Evolutionary conservation across 805 yeast species (phyloP).

Genomic region (Saturnispora dispora): DNA sequence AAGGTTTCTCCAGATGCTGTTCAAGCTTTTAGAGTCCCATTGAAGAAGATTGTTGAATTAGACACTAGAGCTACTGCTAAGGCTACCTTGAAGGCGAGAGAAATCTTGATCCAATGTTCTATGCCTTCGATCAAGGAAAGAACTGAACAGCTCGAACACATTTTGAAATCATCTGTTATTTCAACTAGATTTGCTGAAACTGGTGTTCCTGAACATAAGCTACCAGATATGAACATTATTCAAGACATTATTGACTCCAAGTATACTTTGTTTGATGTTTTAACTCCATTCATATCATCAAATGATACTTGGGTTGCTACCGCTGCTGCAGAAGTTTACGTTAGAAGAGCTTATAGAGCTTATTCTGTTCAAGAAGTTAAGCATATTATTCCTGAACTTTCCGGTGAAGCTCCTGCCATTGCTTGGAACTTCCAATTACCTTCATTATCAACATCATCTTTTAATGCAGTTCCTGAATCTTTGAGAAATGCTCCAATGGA

Average conservation of each 20-base stretch:
- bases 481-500: constrained; percentile 36
- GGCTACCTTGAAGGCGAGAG: constrained; percentile 92
- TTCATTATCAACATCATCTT: constrained; percentile 58
- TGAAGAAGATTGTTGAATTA: constrained; percentile 75
- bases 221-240: constrained; percentile 72
- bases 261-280: constrained; percentile 92
- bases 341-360: constrained; percentile 95
- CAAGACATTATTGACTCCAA: constrained; percentile 93
- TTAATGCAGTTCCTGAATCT: constrained; percentile 54
- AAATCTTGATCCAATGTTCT: constrained; percentile 91
- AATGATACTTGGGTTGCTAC: constrained; percentile 81
- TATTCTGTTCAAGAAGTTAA: constrained; percentile 74
- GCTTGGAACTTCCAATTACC: constrained; percentile 89
- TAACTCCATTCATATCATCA: constrained; percentile 81
- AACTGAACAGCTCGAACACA: constrained; percentile 95
- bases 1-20: constrained; percentile 59
- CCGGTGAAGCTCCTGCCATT: constrained; percentile 54
- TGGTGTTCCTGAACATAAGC: constrained; percentile 57
- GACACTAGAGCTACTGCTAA: constrained; percentile 88
- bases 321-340: constrained; percentile 95
- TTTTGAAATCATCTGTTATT: constrained; percentile 83
- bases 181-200: constrained; percentile 84
- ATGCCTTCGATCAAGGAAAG: constrained; percentile 94
- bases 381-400: constrained; percentile 42
- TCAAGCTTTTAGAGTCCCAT: constrained; percentile 60